A percentile compares a stretch with the other conserved stretches of the same genome.
These are phyloP conservation scores for Colletotrichum navitas DNA, from an alignment of 2,329 filamentous ascomycete species.

Conservation along the genomic window DNA sequence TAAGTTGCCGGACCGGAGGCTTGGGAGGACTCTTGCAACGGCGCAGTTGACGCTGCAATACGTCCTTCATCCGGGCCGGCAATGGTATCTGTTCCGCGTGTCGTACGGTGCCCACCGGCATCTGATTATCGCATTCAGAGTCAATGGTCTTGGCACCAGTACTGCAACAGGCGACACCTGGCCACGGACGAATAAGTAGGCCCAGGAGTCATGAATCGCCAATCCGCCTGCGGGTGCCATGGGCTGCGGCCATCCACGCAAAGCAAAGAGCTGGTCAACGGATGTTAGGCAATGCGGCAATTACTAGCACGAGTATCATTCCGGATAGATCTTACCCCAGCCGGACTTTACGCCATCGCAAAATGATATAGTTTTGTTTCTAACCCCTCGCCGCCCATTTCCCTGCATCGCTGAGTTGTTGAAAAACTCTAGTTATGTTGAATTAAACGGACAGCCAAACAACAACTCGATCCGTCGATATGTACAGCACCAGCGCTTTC, in stretches of 20 bases:
- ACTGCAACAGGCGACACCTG: no score
- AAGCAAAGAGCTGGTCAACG: background rate
- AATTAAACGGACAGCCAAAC: conserved; percentile 8
- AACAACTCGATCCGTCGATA: background rate
- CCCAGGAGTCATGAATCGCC: no score
- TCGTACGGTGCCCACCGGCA: background rate
- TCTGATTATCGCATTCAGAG: background rate
- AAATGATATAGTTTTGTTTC: background rate
- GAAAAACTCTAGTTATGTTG: conserved; percentile 38
- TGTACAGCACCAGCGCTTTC: background rate
- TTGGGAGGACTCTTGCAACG: no score
- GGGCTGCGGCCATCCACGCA: background rate
- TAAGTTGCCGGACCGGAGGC: background rate
- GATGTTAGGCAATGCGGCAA: background rate
- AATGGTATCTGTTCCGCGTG: background rate
- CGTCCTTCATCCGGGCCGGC: background rate
- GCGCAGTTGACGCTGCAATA: background rate
- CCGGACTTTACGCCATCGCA: background rate
- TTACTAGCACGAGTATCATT: background rate
- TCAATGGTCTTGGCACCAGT: background rate
- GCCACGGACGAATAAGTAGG: background rate
- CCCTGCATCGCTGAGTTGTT: conserved; percentile 37
- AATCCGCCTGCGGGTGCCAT: background rate
- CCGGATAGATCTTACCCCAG: background rate
- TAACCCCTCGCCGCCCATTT: conserved; percentile 21